phyloP scores from a whole-genome alignment of 2,329 filamentous ascomycete genomes.

The Colletotrichum sublineola region DNA sequence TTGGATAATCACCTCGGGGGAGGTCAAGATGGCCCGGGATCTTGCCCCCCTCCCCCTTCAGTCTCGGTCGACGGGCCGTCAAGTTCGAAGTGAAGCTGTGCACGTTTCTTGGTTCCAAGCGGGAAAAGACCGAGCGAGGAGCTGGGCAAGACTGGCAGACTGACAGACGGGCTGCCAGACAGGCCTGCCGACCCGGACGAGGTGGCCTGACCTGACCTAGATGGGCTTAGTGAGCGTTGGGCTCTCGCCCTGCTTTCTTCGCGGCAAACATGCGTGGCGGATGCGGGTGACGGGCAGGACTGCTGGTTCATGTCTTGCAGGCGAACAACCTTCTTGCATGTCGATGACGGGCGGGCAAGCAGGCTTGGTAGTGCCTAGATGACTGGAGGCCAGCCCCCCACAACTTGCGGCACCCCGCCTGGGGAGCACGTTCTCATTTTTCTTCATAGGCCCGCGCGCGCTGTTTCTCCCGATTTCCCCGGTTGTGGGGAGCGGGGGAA shows the following conservation, averaged over 20 bases:
- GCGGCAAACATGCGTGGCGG: neutral
- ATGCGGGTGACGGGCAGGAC: neutral
- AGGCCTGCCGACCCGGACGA: neutral
- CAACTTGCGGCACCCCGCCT: neutral
- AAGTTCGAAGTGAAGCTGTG: neutral
- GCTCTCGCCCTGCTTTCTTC: neutral
- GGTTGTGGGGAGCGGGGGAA: too few relatives aligned
- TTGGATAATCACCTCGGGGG: neutral
- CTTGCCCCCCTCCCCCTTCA: neutral
- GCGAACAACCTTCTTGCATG: neutral
- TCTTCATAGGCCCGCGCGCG: neutral
- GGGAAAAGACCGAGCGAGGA: constrained; percentile 1
- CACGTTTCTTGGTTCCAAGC: neutral
- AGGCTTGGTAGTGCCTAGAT: neutral
- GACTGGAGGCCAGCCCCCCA: neutral
- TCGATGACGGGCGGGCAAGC: neutral
- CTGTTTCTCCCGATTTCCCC: neutral
- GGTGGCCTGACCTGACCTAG: neutral
- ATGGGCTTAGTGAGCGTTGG: neutral
- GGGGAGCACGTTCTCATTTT: constrained; percentile 1
- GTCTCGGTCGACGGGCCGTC: constrained; percentile 12
- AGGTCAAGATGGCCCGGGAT: neutral
- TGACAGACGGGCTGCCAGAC: neutral
- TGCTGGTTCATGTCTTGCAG: constrained; percentile 1
- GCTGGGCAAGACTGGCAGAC: neutral